Conservation (phyloP, 75 land plant species). For the Ceratopteris richardii region DNA sequence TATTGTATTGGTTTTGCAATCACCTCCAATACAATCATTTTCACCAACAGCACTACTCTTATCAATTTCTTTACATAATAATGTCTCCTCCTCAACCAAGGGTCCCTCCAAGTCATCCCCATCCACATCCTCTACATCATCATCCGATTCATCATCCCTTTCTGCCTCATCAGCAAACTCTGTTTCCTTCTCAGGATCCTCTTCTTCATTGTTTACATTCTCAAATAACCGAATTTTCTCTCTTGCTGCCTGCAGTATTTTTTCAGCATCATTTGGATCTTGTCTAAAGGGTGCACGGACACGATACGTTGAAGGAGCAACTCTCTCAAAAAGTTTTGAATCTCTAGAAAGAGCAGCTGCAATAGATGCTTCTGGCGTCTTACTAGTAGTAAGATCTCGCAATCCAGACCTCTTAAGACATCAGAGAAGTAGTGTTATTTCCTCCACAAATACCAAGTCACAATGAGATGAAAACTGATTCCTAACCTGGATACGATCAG, state of each 20-base stretch:
- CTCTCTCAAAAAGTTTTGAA: constrained; percentile 78
- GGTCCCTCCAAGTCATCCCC: constrained; percentile 1
- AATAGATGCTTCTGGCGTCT: constrained; percentile 61
- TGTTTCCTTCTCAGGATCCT: constrained; percentile 31
- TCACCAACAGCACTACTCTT: neutral
- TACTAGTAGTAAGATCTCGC: constrained; percentile 37
- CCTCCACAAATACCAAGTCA: neutral
- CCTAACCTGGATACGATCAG: constrained; percentile 57
- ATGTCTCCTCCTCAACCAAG: neutral
- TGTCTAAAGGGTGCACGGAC: constrained; percentile 43
- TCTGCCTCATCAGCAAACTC: constrained; percentile 40
- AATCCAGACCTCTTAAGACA: constrained; percentile 46
- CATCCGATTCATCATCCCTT: constrained; percentile 30
- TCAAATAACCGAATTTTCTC: constrained; percentile 34
- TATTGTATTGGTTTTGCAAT: neutral
- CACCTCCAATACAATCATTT: neutral
- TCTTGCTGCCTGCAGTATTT: constrained; percentile 32
- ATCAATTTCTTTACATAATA: neutral
- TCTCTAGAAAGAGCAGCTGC: constrained; percentile 75
- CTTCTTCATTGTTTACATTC: constrained; percentile 56
- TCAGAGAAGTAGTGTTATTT: neutral
- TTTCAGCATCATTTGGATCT: constrained; percentile 31
- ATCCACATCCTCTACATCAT: constrained; percentile 30
- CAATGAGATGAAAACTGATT: neutral
- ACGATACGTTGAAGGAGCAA: constrained; percentile 67